Evolutionary conservation across 352 stramenopile genomes (phyloP).

Genomic region (Pythium monospermum): DNA sequence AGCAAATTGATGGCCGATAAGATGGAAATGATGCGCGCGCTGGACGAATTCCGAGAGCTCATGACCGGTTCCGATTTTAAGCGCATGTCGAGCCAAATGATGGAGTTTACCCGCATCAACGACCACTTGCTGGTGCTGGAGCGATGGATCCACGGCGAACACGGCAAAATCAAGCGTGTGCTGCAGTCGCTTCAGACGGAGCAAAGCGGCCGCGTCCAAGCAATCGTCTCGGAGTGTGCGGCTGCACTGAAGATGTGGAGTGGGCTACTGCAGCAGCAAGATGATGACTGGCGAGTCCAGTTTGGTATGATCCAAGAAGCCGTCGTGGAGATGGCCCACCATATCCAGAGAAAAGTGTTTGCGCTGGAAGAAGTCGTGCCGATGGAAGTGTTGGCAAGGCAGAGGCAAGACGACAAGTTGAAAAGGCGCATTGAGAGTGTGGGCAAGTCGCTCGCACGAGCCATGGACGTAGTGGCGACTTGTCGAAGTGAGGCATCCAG

Average conservation of each 20-base stretch:
- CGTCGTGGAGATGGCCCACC: slow-evolving; percentile 26
- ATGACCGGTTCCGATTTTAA: slow-evolving; percentile 40
- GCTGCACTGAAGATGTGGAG: slow-evolving; percentile 27
- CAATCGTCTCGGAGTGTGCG: slow-evolving; percentile 30
- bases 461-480: slow-evolving; percentile 29
- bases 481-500: slow-evolving; percentile 24
- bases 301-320: slow-evolving; percentile 29
- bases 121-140: slow-evolving; percentile 58
- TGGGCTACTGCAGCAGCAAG: slow-evolving; percentile 24
- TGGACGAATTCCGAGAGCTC: slow-evolving; percentile 54
- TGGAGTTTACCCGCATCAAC: slow-evolving; percentile 48
- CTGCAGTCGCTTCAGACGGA: slow-evolving; percentile 36
- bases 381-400: slow-evolving; percentile 54
- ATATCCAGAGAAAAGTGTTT: slow-evolving; percentile 38
- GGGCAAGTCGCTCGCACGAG: slow-evolving; percentile 28
- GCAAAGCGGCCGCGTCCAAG: slow-evolving; percentile 33
- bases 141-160: slow-evolving; percentile 49
- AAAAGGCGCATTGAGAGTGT: slow-evolving; percentile 34
- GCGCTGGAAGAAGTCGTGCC: slow-evolving; percentile 59
- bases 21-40: slow-evolving; percentile 36
- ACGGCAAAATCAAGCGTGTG: slow-evolving; percentile 42
- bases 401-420: slow-evolving; percentile 56
- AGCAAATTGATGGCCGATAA: slow-evolving; percentile 42
- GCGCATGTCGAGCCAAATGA: slow-evolving; percentile 39
- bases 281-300: slow-evolving; percentile 29